Conservation (phyloP, 1,284 basidiomycete species). For the Cryptococcus maquisensis region DNA sequence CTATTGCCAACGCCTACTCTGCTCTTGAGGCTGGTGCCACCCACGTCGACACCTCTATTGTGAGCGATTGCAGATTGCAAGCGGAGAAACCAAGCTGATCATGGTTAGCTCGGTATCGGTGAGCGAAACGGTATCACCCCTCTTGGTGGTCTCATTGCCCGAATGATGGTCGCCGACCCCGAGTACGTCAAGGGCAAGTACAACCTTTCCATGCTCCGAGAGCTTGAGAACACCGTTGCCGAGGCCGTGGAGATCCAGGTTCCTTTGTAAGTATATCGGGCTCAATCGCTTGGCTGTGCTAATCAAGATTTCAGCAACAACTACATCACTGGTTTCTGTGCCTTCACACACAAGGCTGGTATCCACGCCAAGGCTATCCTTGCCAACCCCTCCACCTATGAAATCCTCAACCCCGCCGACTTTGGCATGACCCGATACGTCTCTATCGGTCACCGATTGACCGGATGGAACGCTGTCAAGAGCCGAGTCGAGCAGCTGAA, state of each 20-base stretch:
- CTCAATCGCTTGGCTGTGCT: background rate
- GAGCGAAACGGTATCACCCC: constrained; percentile 99
- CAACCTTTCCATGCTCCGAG: constrained; percentile 93
- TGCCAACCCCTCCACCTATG: constrained; percentile 97
- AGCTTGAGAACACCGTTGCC: constrained; percentile 98
- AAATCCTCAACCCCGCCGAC: constrained; percentile 82
- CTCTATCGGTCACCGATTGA: constrained; percentile 94
- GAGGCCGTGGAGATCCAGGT: constrained; percentile 98
- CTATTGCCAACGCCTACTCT: constrained; percentile 98
- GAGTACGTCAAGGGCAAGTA: constrained; percentile 99
- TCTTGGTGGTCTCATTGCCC: constrained; percentile 92
- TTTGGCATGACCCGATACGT: constrained; percentile 98
- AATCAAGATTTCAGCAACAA: constrained; percentile 42
- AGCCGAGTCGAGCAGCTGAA: constrained; percentile 96
- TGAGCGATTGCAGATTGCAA: constrained; percentile 44
- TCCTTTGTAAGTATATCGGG: constrained; percentile 59
- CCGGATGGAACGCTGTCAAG: constrained; percentile 99
- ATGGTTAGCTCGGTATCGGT: constrained; percentile 82
- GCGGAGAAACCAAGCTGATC: constrained; percentile 13
- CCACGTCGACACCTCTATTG: constrained; percentile 88
- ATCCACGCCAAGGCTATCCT: constrained; percentile 99
- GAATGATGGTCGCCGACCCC: constrained; percentile 85
- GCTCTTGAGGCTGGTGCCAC: constrained; percentile 98
- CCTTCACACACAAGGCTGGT: constrained; percentile 99
- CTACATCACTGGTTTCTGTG: constrained; percentile 84